Evolutionary conservation across 2,329 filamentous ascomycete genomes (phyloP).

Genomic region (Aaosphaeria pasadenensis): DNA sequence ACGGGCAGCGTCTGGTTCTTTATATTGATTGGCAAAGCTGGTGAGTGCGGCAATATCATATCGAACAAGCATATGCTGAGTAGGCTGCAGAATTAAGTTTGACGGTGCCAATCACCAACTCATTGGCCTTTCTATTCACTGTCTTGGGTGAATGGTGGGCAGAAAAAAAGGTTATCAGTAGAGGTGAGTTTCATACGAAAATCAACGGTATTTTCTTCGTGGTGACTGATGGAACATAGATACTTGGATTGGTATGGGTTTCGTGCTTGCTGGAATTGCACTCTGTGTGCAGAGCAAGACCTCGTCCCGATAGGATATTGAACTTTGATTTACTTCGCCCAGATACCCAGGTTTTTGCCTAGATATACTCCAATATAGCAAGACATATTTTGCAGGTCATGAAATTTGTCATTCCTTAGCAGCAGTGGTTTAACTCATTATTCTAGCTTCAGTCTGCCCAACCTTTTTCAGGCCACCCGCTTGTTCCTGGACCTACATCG

Average conservation of each 20-base stretch:
- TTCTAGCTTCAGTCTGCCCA: conserved; percentile 15
- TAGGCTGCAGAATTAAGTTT: conserved; percentile 72
- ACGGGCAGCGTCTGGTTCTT: conserved; percentile 98
- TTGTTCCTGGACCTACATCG: conserved; percentile 37
- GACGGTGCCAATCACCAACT: conserved; percentile 93
- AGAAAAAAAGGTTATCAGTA: conserved; percentile 83
- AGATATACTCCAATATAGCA: too few species aligned
- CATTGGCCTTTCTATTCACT: conserved; percentile 91
- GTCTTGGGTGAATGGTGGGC: conserved; percentile 94
- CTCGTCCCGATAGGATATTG: background rate
- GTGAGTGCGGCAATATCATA: conserved; percentile 52
- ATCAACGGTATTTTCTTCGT: background rate
- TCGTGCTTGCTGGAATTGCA: conserved; percentile 77
- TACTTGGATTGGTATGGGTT: conserved; percentile 76
- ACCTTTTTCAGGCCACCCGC: conserved; percentile 16
- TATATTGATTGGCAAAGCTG: conserved; percentile 84
- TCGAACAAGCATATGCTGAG: background rate
- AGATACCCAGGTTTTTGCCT: too few species aligned
- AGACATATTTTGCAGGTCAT: too few species aligned
- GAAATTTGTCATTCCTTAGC: too few species aligned
- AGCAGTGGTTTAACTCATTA: background rate
- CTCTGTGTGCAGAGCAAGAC: conserved; percentile 68
- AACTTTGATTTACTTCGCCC: too few species aligned
- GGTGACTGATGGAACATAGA: conserved; percentile 49
- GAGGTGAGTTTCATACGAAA: conserved; percentile 55